Evolutionary conservation across 306 rosid species (phyloP).

Genomic region (Gynostemma pentaphyllum): DNA sequence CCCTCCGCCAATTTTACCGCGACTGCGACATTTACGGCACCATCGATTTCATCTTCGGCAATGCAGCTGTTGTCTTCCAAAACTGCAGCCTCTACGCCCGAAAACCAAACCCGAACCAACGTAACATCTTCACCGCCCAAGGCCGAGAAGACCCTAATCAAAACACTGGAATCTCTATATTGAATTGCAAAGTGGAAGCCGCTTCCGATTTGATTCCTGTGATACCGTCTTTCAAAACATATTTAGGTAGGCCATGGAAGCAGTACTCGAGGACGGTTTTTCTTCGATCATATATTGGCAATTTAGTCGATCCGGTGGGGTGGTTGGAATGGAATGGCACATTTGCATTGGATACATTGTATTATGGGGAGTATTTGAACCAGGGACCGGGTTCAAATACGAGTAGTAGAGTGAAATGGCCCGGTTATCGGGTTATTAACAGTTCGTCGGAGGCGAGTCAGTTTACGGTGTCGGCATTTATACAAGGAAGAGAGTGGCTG

Average conservation of each 20-base stretch:
- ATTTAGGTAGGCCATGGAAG: slow-evolving; percentile 86
- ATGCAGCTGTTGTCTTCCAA: slow-evolving; percentile 67
- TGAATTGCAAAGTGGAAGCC: slow-evolving; percentile 53
- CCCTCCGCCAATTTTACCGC: slow-evolving; percentile 80
- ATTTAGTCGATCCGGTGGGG: slow-evolving; percentile 46
- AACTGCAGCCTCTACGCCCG: slow-evolving; percentile 77
- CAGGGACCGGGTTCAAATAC: slow-evolving; percentile 62
- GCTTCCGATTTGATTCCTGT: slow-evolving; percentile 52
- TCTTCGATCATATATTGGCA: slow-evolving; percentile 36
- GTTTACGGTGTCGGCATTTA: slow-evolving; percentile 45
- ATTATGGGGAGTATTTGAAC: slow-evolving; percentile 66
- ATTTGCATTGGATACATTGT: slow-evolving; percentile 55
- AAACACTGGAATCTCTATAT: slow-evolving; percentile 63
- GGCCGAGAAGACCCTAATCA: slow-evolving; percentile 82
- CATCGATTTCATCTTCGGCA: slow-evolving; percentile 73
- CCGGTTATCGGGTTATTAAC: slow-evolving; percentile 62
- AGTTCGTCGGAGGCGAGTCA: slow-evolving; percentile 43
- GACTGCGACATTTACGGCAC: slow-evolving; percentile 84
- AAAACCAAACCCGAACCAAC: slow-evolving; percentile 41
- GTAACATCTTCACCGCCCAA: slow-evolving; percentile 75
- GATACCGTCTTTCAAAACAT: slow-evolving; percentile 28
- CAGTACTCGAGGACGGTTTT: slow-evolving; percentile 55
- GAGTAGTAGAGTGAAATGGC: slow-evolving; percentile 51
- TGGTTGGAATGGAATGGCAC: slow-evolving; percentile 81
- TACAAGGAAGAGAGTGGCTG: slow-evolving; percentile 59